Conservation (phyloP, 2,329 filamentous ascomycete genomes). For the Cordyceps cicadae region DNA sequence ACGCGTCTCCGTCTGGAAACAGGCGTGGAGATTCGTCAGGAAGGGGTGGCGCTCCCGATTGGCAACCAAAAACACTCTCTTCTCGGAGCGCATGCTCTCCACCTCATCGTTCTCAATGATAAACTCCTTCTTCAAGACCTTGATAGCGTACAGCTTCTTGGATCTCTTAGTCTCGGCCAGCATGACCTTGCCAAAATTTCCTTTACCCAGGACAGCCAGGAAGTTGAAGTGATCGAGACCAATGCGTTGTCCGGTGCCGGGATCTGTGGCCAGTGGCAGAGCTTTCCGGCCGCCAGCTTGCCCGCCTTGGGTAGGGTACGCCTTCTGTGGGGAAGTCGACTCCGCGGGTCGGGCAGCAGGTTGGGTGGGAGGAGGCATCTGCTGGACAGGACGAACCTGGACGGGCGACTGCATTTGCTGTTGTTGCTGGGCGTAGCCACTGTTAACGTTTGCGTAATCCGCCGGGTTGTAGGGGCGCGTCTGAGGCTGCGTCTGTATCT, state of each 20-base stretch:
- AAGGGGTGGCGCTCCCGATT: conserved; percentile 97
- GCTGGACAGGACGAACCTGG: conserved; percentile 30
- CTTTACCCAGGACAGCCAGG: conserved; percentile 93
- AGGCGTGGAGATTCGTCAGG: conserved; percentile 88
- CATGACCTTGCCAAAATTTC: conserved; percentile 99
- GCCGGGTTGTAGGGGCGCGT: conserved; percentile 49
- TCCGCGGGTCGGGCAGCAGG: conserved; percentile 28
- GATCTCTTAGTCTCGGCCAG: conserved; percentile 91
- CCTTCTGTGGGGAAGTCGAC: conserved; percentile 23
- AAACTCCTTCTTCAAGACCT: conserved; percentile 98
- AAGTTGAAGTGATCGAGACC: conserved; percentile 99
- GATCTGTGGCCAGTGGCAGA: conserved; percentile 61
- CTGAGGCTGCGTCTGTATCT: conserved; percentile 14
- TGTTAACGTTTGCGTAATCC: conserved; percentile 59
- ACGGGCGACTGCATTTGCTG: conserved; percentile 29
- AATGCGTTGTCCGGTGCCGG: conserved; percentile 74
- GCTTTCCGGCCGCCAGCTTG: conserved; percentile 41
- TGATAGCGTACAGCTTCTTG: conserved; percentile 92
- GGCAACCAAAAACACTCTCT: conserved; percentile 91
- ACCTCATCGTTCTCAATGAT: conserved; percentile 99
- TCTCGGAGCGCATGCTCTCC: conserved; percentile 94
- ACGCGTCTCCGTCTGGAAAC: conserved; percentile 96
- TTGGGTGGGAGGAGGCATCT: conserved; percentile 17
- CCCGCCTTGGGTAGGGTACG: conserved; percentile 16
- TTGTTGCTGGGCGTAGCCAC: conserved; percentile 31